These are phyloP conservation scores for Flaveria brownii DNA, from an alignment of 129 eudicot species.

Conservation along the genomic window DNA sequence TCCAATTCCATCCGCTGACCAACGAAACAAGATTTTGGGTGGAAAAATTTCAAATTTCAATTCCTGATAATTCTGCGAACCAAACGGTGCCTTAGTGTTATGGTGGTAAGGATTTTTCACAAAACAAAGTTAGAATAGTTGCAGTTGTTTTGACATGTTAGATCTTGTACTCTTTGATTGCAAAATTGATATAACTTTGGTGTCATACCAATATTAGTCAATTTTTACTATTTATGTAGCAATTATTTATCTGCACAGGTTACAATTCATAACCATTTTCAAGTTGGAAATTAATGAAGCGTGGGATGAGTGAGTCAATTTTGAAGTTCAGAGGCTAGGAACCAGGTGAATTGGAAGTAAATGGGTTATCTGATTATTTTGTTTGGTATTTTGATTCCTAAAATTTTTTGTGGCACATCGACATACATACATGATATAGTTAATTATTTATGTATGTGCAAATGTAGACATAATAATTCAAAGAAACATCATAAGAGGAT, in stretches of 20 bases:
- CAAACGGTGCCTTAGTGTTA: neutral
- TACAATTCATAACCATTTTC: neutral
- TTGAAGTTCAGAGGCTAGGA: conserved; percentile 6
- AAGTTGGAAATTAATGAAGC: neutral
- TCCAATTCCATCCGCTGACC: no score
- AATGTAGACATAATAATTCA: no score
- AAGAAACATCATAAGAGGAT: no score
- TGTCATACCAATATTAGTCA: neutral
- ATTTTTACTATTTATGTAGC: conserved; percentile 7
- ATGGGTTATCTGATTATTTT: neutral
- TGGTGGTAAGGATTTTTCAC: neutral
- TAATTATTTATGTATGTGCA: no score
- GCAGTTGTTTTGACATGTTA: neutral
- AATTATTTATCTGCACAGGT: neutral
- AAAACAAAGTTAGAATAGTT: neutral
- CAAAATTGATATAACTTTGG: neutral
- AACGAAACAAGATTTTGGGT: no score
- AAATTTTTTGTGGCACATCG: no score
- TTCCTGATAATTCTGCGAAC: no score
- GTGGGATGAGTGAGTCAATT: conserved; percentile 3
- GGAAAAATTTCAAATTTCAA: no score
- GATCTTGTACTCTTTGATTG: neutral
- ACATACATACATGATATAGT: no score
- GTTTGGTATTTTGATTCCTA: neutral
- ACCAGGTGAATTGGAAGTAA: conserved; percentile 12